Conservation (phyloP, 768 basidiomycete genomes). For the Termitomyces sp. region DNA sequence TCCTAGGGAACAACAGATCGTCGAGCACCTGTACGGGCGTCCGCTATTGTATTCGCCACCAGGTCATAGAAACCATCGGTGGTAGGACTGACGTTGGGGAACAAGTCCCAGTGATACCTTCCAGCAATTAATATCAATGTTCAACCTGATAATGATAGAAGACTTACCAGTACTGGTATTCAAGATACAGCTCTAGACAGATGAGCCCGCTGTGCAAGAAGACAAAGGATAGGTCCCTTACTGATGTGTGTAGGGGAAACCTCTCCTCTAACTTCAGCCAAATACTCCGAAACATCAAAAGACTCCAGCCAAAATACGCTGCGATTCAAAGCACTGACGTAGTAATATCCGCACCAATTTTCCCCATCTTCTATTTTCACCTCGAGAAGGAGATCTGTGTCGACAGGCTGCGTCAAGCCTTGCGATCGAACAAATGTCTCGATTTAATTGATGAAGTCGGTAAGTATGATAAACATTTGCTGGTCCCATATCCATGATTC, state of each 20-base stretch:
- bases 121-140: not conserved
- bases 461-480: not conserved
- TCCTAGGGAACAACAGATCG: not conserved
- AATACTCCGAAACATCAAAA: not conserved
- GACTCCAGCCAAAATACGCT: constrained; percentile 14
- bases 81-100: not conserved
- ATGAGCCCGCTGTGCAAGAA: not conserved
- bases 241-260: not conserved
- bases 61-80: not conserved
- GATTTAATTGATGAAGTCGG: not conserved
- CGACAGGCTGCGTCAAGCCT: constrained; percentile 5
- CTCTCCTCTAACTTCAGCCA: not conserved
- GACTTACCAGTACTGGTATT: too few relatives aligned
- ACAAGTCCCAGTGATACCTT: too few relatives aligned
- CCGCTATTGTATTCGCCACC: too few relatives aligned
- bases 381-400: constrained; percentile 7
- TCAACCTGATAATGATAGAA: not conserved
- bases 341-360: constrained; percentile 14
- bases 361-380: not conserved
- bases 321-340: constrained; percentile 5
- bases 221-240: not conserved
- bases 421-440: constrained; percentile 4
- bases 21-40: not conserved
- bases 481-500: constrained; percentile 11
- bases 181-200: not conserved